phyloP scores from a whole-genome alignment of 2,329 filamentous ascomycete species.

The Sphaerulina musiva region DNA sequence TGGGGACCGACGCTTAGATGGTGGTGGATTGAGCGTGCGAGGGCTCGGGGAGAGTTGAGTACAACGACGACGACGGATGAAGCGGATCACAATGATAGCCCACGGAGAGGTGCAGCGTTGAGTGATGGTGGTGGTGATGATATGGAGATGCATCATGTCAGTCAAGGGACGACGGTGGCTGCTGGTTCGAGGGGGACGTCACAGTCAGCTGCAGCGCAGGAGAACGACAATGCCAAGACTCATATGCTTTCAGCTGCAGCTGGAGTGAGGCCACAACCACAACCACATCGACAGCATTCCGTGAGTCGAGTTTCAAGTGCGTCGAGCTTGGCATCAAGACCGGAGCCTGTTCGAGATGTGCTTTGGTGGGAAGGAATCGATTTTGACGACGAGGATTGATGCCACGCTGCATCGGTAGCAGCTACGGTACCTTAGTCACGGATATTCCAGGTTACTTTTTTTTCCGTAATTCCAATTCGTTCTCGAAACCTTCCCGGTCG shows the following conservation, averaged over 20 bases:
- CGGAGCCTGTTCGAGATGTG: not conserved
- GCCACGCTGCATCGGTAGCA: not conserved
- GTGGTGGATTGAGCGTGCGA: not conserved
- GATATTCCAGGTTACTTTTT: not conserved
- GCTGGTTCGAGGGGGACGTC: not conserved
- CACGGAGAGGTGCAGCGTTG: not conserved
- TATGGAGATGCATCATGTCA: not conserved
- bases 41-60: not conserved
- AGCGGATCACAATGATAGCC: not conserved
- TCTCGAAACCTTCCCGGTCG: no score
- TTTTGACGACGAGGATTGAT: not conserved
- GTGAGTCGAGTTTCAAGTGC: not conserved
- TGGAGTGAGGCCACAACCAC: not conserved
- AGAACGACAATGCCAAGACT: not conserved
- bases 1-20: not conserved
- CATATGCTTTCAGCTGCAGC: not conserved
- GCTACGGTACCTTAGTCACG: not conserved
- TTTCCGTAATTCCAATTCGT: not conserved
- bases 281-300: not conserved
- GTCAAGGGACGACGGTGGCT: not conserved
- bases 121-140: not conserved
- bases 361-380: slow-evolving; percentile 5
- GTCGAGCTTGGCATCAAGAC: not conserved
- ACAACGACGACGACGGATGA: not conserved
- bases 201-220: not conserved